Base-by-base conservation (phyloP, 2,329 filamentous ascomycete species). In the Ambrosiella cleistominuta region DNA sequence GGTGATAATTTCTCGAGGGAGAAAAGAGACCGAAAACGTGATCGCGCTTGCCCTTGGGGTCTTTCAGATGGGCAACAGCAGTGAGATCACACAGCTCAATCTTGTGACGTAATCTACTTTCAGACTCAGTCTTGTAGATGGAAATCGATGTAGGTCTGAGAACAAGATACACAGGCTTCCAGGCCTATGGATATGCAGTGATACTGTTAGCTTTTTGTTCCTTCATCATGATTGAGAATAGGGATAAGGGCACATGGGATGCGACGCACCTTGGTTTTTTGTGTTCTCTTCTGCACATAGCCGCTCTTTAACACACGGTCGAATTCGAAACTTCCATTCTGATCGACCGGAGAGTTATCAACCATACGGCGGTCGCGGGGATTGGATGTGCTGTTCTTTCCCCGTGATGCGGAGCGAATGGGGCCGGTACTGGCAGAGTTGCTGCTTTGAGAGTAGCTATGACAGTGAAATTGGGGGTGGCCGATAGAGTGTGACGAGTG, bases 321-420 rank as follows among this genome's bases (percentile, higher is more conserved):
- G 66, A 94, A 95, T 66, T 93, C 90, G 69, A 95, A 98, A 70
- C 88, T 93, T 62, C 93, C 93, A 70, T 95, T 90, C 70, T 95
- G 85, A 67, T 91, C 95, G 63, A 97, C 88, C 3, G 89, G 88
- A 37, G 88, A 93, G 13, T 82, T 76, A 63, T 86, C 81, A 49
- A 84, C 67, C 35, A 68, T 65, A 8, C 50, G 45, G 27, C 56
- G 47, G 12, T 58, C 56, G 5, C 52, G 53, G 9, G 37, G 44
- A 5, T 47, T 45, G 13, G 59, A 57, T 17, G 47, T 38, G 19
- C 38, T 58, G 13, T 42, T 54, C 35, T 49, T 45, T 7, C 49
- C 9, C 9, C 11, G 37, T 9, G 42, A 49, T 12, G 9, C 38
- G 15, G 47, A 47, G 19, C 15, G 40, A 7, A 44, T 27, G 9